Evolutionary conservation across 1,139 yeast genomes (phyloP).

Genomic region (Komagataea norvegica): DNA sequence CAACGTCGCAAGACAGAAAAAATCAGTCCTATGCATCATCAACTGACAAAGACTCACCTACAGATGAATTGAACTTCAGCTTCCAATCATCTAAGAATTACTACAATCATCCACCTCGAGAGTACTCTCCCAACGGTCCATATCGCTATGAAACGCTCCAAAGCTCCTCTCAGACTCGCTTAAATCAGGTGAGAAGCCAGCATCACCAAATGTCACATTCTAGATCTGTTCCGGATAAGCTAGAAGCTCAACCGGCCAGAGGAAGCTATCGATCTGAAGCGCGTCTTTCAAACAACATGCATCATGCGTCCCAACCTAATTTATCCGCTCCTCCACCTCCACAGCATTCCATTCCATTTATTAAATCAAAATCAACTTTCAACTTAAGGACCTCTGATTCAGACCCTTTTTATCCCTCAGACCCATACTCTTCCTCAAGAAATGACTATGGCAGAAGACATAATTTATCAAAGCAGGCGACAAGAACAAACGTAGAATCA

Average conservation of each 20-base stretch:
- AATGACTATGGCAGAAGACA: not conserved
- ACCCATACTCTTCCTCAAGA: conserved; percentile 8
- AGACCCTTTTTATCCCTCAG: conserved; percentile 2
- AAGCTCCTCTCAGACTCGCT: conserved; percentile 2
- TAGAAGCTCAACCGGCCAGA: conserved; percentile 2
- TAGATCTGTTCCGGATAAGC: conserved; percentile 21
- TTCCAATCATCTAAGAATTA: conserved; percentile 23
- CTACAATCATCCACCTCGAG: conserved; percentile 12
- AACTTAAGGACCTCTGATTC: conserved; percentile 4
- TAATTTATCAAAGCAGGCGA: conserved; percentile 7
- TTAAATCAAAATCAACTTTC: conserved; percentile 12
- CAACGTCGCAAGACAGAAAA: not conserved
- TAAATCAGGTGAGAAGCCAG: not conserved
- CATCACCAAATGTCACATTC: conserved; percentile 22
- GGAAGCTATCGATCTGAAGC: not conserved
- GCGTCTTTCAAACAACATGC: not conserved
- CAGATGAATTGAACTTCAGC: conserved; percentile 24
- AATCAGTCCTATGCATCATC: not conserved
- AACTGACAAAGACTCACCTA: not conserved
- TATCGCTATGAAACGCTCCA: conserved; percentile 6
- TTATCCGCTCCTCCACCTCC: conserved; percentile 20
- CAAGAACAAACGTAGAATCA: not conserved
- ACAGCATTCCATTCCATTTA: conserved; percentile 20
- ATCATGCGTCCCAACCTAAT: conserved; percentile 9
- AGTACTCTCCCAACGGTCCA: conserved; percentile 12